Conservation (phyloP, 1,284 basidiomycete species). For the Entoloma clypeatum region DNA sequence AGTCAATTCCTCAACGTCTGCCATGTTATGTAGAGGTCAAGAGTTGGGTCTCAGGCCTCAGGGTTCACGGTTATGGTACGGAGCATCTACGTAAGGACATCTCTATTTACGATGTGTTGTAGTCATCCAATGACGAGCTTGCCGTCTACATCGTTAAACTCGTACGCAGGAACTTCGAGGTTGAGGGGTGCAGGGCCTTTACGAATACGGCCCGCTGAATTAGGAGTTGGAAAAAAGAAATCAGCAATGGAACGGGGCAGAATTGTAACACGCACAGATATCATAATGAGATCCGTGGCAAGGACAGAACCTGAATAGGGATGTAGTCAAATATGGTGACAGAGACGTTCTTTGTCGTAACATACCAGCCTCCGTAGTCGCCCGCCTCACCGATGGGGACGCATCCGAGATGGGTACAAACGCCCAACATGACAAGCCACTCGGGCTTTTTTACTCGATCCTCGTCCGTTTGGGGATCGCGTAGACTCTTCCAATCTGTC, state of each 20-base stretch:
- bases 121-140: conserved; percentile 90
- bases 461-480: conserved; percentile 93
- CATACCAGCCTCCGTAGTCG: conserved; percentile 94
- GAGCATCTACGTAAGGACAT: background rate
- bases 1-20: conserved; percentile 37
- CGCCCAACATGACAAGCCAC: conserved; percentile 97
- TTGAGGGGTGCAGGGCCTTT: conserved; percentile 96
- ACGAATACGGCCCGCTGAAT: conserved; percentile 83
- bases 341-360: conserved; percentile 16
- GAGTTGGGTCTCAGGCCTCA: conserved; percentile 5
- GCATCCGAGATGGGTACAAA: conserved; percentile 99
- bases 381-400: conserved; percentile 98
- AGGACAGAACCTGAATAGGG: conserved; percentile 74
- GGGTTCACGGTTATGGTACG: background rate
- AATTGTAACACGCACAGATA: conserved; percentile 55
- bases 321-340: conserved; percentile 2
- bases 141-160: conserved; percentile 83
- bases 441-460: conserved; percentile 91
- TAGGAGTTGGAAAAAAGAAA: conserved; percentile 12
- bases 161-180: conserved; percentile 87
- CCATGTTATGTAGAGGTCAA: conserved; percentile 23
- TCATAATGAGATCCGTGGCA: conserved; percentile 99
- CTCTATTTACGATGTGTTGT: conserved; percentile 5
- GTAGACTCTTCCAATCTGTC: conserved; percentile 81
- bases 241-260: conserved; percentile 9